Base-by-base conservation (phyloP, 805 yeast species). In the Candida multigemmis region DNA sequence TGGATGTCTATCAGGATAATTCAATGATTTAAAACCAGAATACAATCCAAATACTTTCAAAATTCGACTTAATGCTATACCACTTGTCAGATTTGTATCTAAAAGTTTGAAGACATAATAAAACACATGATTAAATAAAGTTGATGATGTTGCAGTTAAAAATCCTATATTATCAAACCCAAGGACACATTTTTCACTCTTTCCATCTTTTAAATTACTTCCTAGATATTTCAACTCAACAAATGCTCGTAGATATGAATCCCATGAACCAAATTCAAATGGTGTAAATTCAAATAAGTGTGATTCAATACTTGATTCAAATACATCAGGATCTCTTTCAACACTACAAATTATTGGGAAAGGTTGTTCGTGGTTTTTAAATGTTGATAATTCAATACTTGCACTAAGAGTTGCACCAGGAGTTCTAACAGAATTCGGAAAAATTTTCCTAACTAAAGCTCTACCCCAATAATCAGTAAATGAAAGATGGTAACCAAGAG, bases 401-500 rank as follows among this genome's bases (percentile, higher is more conserved):
- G 66, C 56, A 0, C 68, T 50, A 14, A 69, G 36, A 1, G 71
- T 57, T 2, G 45, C 35, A 9, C 62, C 57, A 3, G 64, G 57
- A 2, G 54, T 35, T 17, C 60, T 33, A 5, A 54, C 44, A 7
- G 43, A 27, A 14, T 42, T 41, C 0, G 67, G 61, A 26, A 71
- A 65, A 2, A 72, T 50, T 19, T 52, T 56, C 31, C 69, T 54
- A 3, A 72, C 55, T 19, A 77, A 50, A 1, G 81, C 82, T 33
- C 74, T 55, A 0, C 81, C 83, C 79, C 81, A 73, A 39, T 75
- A 76, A 40, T 77, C 84, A 0, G 82, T 76, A 22, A 77, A 57
- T 0, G 81, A 71, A 1, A 74, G 50, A 12, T 63, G 62, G 38
- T 68, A 72, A 0, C 82, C 82, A 3, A 61, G 55, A 10, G 48